These are phyloP conservation scores for Chlorella sp. DNA, from an alignment of 139 green algal genomes.

Conservation along the genomic window DNA sequence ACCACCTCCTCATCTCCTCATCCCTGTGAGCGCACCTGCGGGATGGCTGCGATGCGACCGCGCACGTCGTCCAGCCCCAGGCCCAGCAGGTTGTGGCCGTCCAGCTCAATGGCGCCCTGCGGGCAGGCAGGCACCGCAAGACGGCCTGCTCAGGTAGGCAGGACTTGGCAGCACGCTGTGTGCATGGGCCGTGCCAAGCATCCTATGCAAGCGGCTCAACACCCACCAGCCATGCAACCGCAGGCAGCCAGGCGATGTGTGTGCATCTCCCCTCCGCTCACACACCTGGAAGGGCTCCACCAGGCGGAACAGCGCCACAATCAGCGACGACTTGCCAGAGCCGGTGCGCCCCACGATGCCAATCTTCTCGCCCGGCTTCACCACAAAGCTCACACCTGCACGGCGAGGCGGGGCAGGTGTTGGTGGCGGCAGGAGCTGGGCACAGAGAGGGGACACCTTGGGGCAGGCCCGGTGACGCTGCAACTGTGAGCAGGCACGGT, in stretches of 20 bases:
- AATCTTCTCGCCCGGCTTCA: conserved; percentile 70
- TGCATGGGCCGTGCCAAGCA: too few species aligned
- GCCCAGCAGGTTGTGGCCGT: conserved; percentile 79
- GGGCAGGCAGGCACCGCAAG: too few species aligned
- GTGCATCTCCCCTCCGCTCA: neutral
- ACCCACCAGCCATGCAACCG: too few species aligned
- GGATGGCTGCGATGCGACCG: conserved; percentile 82
- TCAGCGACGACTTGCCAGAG: conserved; percentile 85
- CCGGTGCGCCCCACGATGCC: conserved; percentile 91
- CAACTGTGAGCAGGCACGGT: too few species aligned
- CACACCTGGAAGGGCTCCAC: conserved; percentile 71
- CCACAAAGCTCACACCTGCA: conserved; percentile 49
- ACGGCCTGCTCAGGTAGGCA: too few species aligned
- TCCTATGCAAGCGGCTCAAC: too few species aligned
- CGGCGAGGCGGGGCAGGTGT: neutral
- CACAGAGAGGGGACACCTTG: neutral
- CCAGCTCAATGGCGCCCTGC: conserved; percentile 75
- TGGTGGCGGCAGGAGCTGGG: too few species aligned
- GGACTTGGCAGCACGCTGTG: too few species aligned
- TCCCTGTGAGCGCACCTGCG: conserved; percentile 48
- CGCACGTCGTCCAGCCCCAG: conserved; percentile 83
- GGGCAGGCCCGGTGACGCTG: too few species aligned
- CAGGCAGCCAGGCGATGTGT: too few species aligned
- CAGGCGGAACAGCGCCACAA: conserved; percentile 86
- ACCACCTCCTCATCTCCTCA: too few species aligned